Percentiles rank a stretch among this genome's conserved stretches.
phyloP scores from a whole-genome alignment of 2,329 filamentous ascomycete genomes.

The Lasiodiplodia theobromae region DNA sequence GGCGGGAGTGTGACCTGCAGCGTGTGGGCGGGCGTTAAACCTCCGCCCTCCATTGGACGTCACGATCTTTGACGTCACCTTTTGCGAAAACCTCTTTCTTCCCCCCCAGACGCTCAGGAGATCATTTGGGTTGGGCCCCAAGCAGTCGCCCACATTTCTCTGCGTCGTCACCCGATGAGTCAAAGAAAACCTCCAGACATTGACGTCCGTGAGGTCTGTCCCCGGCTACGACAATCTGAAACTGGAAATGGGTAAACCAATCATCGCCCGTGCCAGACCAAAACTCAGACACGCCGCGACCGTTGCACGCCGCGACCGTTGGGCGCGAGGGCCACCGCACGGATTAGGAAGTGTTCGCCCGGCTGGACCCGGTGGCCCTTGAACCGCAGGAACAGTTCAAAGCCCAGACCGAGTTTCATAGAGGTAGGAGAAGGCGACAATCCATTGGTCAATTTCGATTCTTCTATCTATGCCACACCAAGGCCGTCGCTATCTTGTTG shows the following conservation, averaged over 20 bases:
- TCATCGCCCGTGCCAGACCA: constrained; percentile 8
- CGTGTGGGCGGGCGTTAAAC: constrained; percentile 12
- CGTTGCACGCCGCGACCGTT: constrained; percentile 23
- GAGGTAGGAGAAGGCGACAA: background rate
- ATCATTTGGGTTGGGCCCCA: constrained; percentile 7
- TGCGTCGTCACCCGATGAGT: constrained; percentile 23
- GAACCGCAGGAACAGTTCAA: background rate
- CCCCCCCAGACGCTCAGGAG: background rate
- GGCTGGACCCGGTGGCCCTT: constrained; percentile 3
- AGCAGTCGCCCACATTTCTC: background rate
- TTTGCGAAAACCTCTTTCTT: background rate
- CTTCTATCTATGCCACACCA: background rate
- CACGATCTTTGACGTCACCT: constrained; percentile 23
- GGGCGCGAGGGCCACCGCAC: constrained; percentile 9
- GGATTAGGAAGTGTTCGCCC: constrained; percentile 18
- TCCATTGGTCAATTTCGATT: constrained; percentile 17
- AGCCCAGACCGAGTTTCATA: constrained; percentile 13
- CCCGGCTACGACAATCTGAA: constrained; percentile 18
- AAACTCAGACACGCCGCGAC: constrained; percentile 9
- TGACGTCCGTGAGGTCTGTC: constrained; percentile 16
- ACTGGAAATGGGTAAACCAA: constrained; percentile 20
- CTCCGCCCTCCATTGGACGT: constrained; percentile 19
- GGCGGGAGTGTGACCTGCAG: constrained; percentile 17
- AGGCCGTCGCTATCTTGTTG: background rate
- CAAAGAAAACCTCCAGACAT: constrained; percentile 3